Evolutionary conservation across 306 rosid genomes (phyloP).

Genomic region (Prunus armeniaca): DNA sequence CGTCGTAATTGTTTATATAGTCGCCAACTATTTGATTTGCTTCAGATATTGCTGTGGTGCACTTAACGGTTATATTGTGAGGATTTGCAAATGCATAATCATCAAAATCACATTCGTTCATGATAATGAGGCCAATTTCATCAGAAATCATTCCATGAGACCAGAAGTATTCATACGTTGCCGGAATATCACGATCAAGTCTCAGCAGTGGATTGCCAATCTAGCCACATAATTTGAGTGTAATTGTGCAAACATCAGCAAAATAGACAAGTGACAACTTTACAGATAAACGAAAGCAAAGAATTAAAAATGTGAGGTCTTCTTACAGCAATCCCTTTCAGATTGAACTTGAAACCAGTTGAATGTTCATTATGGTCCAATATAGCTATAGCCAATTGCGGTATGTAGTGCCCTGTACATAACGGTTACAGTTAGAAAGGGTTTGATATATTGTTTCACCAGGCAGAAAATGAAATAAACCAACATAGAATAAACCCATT

Average conservation of each 20-base stretch:
- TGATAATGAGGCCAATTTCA: constrained; percentile 65
- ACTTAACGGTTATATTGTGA: constrained; percentile 53
- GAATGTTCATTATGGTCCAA: constrained; percentile 70
- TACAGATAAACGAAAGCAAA: not conserved
- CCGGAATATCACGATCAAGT: constrained; percentile 62
- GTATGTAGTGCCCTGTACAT: constrained; percentile 78
- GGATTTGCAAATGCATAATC: constrained; percentile 41
- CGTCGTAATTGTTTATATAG: constrained; percentile 66
- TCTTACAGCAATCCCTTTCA: constrained; percentile 87
- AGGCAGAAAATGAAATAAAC: not conserved
- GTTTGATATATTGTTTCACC: too few species aligned
- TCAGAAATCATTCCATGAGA: constrained; percentile 96
- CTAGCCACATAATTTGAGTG: constrained; percentile 33
- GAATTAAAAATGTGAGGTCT: constrained; percentile 3
- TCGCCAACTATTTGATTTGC: constrained; percentile 56
- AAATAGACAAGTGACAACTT: not conserved
- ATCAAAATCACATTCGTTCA: constrained; percentile 66
- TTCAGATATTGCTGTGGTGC: constrained; percentile 44
- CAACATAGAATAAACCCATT: not conserved
- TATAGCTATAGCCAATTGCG: constrained; percentile 64
- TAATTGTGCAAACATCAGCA: constrained; percentile 2
- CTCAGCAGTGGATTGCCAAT: constrained; percentile 87
- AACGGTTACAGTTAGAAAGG: not conserved
- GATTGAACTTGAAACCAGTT: constrained; percentile 71
- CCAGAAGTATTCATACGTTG: constrained; percentile 82